These are phyloP conservation scores for Saccharomyces hybrid DNA, from an alignment of 1,139 yeast species.

Conservation along the genomic window DNA sequence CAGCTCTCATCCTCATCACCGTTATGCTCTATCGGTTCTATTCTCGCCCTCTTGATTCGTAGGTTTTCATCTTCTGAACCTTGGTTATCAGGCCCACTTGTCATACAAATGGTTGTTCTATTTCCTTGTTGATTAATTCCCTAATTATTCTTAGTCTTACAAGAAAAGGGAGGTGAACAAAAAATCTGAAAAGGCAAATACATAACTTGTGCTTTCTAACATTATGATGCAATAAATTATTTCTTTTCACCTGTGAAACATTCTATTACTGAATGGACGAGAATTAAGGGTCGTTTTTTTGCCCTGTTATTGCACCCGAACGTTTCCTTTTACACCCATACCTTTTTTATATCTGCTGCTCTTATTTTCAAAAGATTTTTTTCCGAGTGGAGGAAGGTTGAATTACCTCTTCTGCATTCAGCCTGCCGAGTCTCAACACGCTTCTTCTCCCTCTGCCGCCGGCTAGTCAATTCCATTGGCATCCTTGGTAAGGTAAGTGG, in stretches of 20 bases:
- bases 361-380: background rate
- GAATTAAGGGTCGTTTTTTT: background rate
- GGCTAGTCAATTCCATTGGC: background rate
- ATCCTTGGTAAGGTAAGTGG: no score
- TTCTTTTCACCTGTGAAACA: background rate
- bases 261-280: background rate
- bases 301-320: background rate
- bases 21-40: background rate
- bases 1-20: background rate
- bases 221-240: background rate
- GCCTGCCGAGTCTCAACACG: no score
- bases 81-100: constrained; percentile 3
- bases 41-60: background rate
- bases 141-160: background rate
- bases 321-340: background rate
- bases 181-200: background rate
- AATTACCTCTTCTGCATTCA: background rate
- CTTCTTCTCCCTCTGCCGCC: background rate
- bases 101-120: background rate
- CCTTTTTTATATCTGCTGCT: background rate
- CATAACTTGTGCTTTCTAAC: background rate
- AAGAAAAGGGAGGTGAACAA: background rate
- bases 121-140: background rate
- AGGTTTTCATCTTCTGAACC: background rate
- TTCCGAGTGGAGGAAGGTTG: background rate